Conservation (phyloP, 106 monocot genomes). For the Platanthera guangdongensis region DNA sequence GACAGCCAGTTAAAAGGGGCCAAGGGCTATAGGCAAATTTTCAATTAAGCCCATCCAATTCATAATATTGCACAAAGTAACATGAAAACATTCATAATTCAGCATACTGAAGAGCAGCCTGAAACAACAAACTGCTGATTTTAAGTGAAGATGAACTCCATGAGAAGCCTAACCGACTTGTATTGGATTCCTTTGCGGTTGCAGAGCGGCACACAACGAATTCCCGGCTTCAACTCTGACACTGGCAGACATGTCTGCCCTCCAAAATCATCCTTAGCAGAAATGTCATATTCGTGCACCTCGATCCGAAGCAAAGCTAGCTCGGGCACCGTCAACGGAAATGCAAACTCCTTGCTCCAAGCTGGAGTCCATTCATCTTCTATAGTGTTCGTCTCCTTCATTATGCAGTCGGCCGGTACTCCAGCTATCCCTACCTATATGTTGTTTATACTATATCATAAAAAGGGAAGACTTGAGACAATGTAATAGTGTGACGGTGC, state of each 20-base stretch:
- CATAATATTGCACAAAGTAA: neutral
- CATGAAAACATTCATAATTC: neutral
- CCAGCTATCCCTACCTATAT: slow-evolving; percentile 26
- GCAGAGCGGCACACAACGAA: slow-evolving; percentile 27
- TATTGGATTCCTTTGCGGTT: slow-evolving; percentile 20
- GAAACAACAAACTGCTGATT: neutral
- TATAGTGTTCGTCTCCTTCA: slow-evolving; percentile 31
- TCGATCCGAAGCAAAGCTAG: slow-evolving; percentile 39
- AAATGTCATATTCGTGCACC: slow-evolving; percentile 32
- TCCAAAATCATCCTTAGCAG: slow-evolving; percentile 22
- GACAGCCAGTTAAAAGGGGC: too few species aligned
- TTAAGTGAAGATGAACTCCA: slow-evolving; percentile 24
- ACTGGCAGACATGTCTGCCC: slow-evolving; percentile 25
- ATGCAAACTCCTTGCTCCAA: slow-evolving; percentile 36
- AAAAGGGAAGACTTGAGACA: neutral
- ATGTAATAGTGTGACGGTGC: too few species aligned
- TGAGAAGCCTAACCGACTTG: slow-evolving; percentile 25
- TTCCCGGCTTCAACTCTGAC: slow-evolving; percentile 27
- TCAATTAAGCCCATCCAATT: neutral
- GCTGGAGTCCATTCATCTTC: slow-evolving; percentile 36
- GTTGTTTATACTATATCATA: neutral
- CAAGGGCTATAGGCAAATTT: too few species aligned
- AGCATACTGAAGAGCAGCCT: neutral
- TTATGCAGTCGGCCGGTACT: slow-evolving; percentile 25
- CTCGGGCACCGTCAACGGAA: slow-evolving; percentile 36